A percentile compares a stretch with the other conserved stretches of the same genome.
These are phyloP conservation scores for Penicillium concentricum DNA, from an alignment of 2,329 filamentous ascomycete species.

Conservation along the genomic window DNA sequence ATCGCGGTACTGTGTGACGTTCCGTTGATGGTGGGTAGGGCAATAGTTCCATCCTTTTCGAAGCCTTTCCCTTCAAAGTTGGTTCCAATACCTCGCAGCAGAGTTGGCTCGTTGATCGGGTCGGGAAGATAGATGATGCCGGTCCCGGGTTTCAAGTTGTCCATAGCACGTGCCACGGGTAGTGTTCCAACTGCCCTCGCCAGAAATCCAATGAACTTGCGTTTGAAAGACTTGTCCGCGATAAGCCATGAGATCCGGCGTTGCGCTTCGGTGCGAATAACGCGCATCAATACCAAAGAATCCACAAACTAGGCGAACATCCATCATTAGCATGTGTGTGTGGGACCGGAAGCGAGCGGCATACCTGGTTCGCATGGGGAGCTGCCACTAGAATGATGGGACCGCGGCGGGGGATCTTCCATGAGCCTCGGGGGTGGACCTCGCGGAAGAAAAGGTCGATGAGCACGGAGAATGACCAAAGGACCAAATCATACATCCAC, in stretches of 20 bases:
- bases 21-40: slow-evolving; percentile 80
- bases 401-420: slow-evolving; percentile 86
- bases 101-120: slow-evolving; percentile 76
- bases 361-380: slow-evolving; percentile 91
- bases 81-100: slow-evolving; percentile 76
- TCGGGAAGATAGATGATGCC: slow-evolving; percentile 88
- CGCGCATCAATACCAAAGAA: slow-evolving; percentile 87
- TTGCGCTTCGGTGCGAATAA: slow-evolving; percentile 79
- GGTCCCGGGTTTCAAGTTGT: slow-evolving; percentile 74
- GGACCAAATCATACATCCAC: slow-evolving; percentile 51
- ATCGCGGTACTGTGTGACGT: slow-evolving; percentile 81
- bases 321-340: slow-evolving; percentile 9
- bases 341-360: slow-evolving; percentile 23
- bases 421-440: slow-evolving; percentile 89
- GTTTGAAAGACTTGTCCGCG: slow-evolving; percentile 90
- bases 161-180: slow-evolving; percentile 88
- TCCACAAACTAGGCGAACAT: slow-evolving; percentile 73
- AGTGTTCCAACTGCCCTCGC: slow-evolving; percentile 84
- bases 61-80: slow-evolving; percentile 73
- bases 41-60: slow-evolving; percentile 77
- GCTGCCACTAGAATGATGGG: slow-evolving; percentile 95
- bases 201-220: slow-evolving; percentile 82
- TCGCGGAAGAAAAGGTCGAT: slow-evolving; percentile 98
- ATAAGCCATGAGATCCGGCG: slow-evolving; percentile 90
- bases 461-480: slow-evolving; percentile 61